Percentiles rank a stretch among this genome's conserved stretches.
Conservation (phyloP, 345 rosid genomes). For the Hibiscus tridactylites region DNA sequence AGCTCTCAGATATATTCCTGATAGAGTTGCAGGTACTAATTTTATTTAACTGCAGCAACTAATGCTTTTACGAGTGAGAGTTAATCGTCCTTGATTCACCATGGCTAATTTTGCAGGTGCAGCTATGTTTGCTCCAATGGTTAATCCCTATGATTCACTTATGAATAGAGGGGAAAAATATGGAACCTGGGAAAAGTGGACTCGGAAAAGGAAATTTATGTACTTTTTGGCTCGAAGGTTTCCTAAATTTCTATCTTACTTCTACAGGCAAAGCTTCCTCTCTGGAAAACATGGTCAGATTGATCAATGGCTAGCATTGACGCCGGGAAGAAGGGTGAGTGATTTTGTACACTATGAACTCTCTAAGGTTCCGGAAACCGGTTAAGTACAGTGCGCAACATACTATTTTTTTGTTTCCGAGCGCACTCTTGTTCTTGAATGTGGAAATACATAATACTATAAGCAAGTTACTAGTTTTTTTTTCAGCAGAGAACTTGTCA, state of each 20-base stretch:
- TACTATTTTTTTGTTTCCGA: background rate
- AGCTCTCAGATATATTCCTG: slow-evolving; percentile 55
- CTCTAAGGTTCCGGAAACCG: background rate
- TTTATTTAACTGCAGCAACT: background rate
- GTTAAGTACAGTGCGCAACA: background rate
- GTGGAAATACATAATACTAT: background rate
- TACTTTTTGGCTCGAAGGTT: slow-evolving; percentile 52
- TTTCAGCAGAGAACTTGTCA: no score
- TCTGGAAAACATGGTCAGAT: slow-evolving; percentile 62
- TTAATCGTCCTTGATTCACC: background rate
- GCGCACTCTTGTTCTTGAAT: background rate
- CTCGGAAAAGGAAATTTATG: slow-evolving; percentile 46
- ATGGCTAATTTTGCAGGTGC: slow-evolving; percentile 38
- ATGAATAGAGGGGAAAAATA: slow-evolving; percentile 46
- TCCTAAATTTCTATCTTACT: slow-evolving; percentile 35
- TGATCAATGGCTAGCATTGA: slow-evolving; percentile 55
- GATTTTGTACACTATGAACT: background rate
- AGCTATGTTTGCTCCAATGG: slow-evolving; percentile 63
- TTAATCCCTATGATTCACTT: slow-evolving; percentile 54
- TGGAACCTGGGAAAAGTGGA: slow-evolving; percentile 53
- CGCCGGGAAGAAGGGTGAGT: slow-evolving; percentile 51
- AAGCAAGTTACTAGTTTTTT: background rate
- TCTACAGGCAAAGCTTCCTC: slow-evolving; percentile 42
- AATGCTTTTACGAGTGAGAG: background rate
- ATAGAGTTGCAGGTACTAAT: slow-evolving; percentile 46